phyloP scores from a whole-genome alignment of 192 early-diverging fungal species.

The Coemansia sp. region DNA sequence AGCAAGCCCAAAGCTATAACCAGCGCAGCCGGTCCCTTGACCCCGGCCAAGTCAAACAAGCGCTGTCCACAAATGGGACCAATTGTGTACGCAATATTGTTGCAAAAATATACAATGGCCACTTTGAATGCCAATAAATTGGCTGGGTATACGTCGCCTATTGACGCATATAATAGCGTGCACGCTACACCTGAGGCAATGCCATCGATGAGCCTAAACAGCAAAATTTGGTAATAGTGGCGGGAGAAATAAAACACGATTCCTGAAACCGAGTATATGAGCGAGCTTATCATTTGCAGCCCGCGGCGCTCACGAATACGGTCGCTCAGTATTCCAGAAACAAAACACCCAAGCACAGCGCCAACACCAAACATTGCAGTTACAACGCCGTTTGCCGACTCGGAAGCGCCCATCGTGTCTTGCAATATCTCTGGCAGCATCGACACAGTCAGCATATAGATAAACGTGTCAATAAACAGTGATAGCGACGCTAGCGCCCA shows the following conservation, averaged over 20 bases:
- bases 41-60: conserved; percentile 21
- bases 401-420: conserved; percentile 26
- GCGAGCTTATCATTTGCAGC: conserved; percentile 20
- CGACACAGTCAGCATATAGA: conserved; percentile 35
- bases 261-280: conserved; percentile 22
- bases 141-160: conserved; percentile 43
- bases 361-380: conserved; percentile 46
- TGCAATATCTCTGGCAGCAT: conserved; percentile 37
- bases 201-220: conserved; percentile 39
- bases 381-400: conserved; percentile 38
- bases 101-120: conserved; percentile 33
- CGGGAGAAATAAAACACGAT: conserved; percentile 26
- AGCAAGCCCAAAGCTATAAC: conserved; percentile 32
- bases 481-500: conserved; percentile 38
- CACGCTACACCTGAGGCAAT: conserved; percentile 34
- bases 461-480: conserved; percentile 42
- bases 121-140: conserved; percentile 41
- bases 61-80: conserved; percentile 36
- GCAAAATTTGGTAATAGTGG: conserved; percentile 35
- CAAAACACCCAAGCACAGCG: conserved; percentile 12
- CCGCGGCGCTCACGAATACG: conserved; percentile 12
- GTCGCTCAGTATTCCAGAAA: conserved; percentile 26
- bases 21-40: conserved; percentile 22
- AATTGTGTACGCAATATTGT: conserved; percentile 45
- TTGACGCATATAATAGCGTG: conserved; percentile 34